Evolutionary conservation across 352 stramenopile genomes (phyloP).

Genomic region (Phytophthora chlamydospora): DNA sequence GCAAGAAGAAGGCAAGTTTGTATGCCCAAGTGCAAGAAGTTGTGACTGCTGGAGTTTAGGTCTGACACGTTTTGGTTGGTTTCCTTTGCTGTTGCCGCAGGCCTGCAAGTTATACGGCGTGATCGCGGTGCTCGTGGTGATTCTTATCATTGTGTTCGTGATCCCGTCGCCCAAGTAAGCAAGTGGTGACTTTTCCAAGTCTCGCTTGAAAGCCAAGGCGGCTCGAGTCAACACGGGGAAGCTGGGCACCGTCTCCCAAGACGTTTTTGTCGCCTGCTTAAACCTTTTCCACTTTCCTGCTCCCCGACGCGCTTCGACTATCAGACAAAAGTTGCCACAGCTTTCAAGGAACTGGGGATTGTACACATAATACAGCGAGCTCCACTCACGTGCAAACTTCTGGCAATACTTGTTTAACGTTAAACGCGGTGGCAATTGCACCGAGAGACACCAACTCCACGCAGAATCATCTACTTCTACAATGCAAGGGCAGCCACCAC

Average conservation of each 20-base stretch:
- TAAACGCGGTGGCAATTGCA: constrained; percentile 21
- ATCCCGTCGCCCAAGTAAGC: constrained; percentile 44
- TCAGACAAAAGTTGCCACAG: not conserved
- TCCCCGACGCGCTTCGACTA: constrained; percentile 1
- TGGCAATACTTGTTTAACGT: constrained; percentile 31
- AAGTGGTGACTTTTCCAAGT: constrained; percentile 1
- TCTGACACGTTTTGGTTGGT: constrained; percentile 11
- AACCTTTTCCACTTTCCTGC: constrained; percentile 6
- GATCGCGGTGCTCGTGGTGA: constrained; percentile 68
- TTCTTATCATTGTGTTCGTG: constrained; percentile 66
- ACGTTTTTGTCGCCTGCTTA: constrained; percentile 23
- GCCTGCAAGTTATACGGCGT: constrained; percentile 76
- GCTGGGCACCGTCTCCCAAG: constrained; percentile 4
- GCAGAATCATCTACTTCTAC: constrained; percentile 21
- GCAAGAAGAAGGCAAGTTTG: constrained; percentile 68
- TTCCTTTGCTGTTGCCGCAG: constrained; percentile 24
- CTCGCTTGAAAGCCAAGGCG: constrained; percentile 7
- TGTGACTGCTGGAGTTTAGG: not conserved
- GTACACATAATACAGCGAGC: constrained; percentile 32
- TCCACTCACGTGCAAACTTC: constrained; percentile 10
- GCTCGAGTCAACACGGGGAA: constrained; percentile 2
- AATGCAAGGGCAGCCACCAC: constrained; percentile 20
- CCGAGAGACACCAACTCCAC: constrained; percentile 17
- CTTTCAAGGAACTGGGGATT: constrained; percentile 11
- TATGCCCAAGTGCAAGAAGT: constrained; percentile 7